Percentiles rank a stretch among this genome's conserved stretches.
These are phyloP conservation scores for Nepenthes mirabilis DNA, from an alignment of 148 eudicot species.

Conservation along the genomic window DNA sequence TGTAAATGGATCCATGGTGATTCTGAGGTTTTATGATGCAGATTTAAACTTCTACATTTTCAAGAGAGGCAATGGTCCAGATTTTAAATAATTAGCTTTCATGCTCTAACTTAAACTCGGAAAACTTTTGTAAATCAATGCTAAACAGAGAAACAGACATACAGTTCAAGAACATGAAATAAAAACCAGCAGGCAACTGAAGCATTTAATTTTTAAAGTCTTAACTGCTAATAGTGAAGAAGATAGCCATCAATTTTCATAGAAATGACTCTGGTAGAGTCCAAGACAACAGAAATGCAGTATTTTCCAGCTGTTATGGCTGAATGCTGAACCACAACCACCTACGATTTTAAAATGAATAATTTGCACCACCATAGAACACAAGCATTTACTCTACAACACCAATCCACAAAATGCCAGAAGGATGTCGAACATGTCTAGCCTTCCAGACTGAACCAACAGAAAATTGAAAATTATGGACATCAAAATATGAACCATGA, in stretches of 20 bases:
- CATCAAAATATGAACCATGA: neutral
- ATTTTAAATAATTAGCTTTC: too few species aligned
- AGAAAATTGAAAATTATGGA: neutral
- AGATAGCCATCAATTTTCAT: too few species aligned
- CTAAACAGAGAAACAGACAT: neutral
- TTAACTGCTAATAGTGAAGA: too few species aligned
- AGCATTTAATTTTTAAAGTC: neutral
- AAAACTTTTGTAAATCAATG: neutral
- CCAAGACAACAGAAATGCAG: too few species aligned
- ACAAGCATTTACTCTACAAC: too few species aligned
- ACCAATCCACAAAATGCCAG: too few species aligned
- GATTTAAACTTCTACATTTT: too few species aligned
- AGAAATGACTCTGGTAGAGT: neutral
- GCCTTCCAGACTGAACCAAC: too few species aligned
- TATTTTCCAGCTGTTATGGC: neutral
- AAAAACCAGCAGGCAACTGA: neutral
- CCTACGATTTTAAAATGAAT: neutral
- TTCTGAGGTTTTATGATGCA: too few species aligned
- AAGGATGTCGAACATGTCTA: too few species aligned
- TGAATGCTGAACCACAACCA: neutral
- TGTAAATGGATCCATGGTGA: too few species aligned
- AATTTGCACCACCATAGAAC: neutral
- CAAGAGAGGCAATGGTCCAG: too few species aligned
- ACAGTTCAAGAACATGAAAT: neutral
- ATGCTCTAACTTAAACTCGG: neutral